Evolutionary conservation across 2,329 filamentous ascomycete species (phyloP).

Genomic region (Trichoderma sp.): DNA sequence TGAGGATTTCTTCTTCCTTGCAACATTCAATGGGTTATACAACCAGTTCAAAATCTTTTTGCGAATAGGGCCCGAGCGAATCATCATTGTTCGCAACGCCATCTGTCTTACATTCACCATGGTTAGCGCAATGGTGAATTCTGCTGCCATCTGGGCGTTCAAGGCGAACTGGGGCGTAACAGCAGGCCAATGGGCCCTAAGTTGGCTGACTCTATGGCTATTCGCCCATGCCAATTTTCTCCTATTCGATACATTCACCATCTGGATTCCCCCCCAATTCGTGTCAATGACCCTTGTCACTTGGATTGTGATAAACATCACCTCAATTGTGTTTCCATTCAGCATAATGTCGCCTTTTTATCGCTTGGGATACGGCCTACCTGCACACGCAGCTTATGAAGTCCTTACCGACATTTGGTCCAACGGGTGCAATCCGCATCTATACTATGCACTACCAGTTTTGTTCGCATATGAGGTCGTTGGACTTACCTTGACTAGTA

Average conservation of each 20-base stretch:
- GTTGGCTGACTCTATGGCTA: slow-evolving; percentile 33
- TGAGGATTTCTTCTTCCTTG: slow-evolving; percentile 36
- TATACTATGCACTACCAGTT: slow-evolving; percentile 31
- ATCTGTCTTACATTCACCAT: slow-evolving; percentile 32
- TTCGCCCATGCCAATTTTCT: slow-evolving; percentile 34
- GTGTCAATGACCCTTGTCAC: slow-evolving; percentile 33
- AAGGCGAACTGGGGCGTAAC: slow-evolving; percentile 30
- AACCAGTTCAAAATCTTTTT: slow-evolving; percentile 34
- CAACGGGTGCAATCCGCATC: slow-evolving; percentile 32
- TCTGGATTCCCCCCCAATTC: slow-evolving; percentile 33
- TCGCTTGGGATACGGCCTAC: slow-evolving; percentile 31
- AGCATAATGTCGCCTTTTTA: slow-evolving; percentile 31
- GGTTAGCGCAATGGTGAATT: slow-evolving; percentile 30
- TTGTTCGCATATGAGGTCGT: slow-evolving; percentile 32
- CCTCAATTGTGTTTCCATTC: slow-evolving; percentile 32
- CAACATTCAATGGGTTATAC: slow-evolving; percentile 34
- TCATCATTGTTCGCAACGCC: slow-evolving; percentile 31
- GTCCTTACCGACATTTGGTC: slow-evolving; percentile 32
- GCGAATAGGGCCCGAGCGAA: slow-evolving; percentile 19
- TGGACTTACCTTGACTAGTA: slow-evolving; percentile 25
- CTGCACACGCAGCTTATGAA: slow-evolving; percentile 32
- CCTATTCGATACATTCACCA: slow-evolving; percentile 33
- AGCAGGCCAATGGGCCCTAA: slow-evolving; percentile 30
- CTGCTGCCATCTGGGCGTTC: slow-evolving; percentile 31
- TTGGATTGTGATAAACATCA: slow-evolving; percentile 33